These are phyloP conservation scores for Sporothrix inflata DNA, from an alignment of 2,329 filamentous ascomycete species.

Conservation along the genomic window DNA sequence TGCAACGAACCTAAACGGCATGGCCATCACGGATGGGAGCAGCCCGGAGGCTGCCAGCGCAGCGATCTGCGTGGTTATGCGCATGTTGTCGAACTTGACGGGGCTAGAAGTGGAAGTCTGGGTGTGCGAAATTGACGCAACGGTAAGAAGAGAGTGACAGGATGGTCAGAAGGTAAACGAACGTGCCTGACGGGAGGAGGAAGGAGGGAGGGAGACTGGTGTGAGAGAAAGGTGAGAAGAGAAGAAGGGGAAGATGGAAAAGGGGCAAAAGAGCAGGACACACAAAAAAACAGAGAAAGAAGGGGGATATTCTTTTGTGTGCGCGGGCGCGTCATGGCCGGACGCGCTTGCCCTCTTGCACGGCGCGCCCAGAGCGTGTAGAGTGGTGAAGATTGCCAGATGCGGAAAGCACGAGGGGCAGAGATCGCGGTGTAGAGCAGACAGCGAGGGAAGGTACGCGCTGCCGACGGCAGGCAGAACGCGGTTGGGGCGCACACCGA, in stretches of 20 bases:
- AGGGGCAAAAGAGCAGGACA: not conserved
- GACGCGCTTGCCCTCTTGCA: not conserved
- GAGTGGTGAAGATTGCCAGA: not conserved
- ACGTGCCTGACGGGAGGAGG: not conserved
- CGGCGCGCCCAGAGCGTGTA: not conserved
- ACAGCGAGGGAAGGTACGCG: slow-evolving; percentile 18
- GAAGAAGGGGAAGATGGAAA: not conserved
- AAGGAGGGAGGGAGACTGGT: not conserved
- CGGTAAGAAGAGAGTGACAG: not conserved
- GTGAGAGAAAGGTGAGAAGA: not conserved
- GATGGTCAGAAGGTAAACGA: not conserved
- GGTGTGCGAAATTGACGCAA: too few species aligned
- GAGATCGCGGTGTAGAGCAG: not conserved
- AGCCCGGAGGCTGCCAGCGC: not conserved
- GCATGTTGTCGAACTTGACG: slow-evolving; percentile 21
- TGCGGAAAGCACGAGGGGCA: slow-evolving; percentile 9
- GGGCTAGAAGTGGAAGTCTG: too few species aligned
- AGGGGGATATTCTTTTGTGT: not conserved
- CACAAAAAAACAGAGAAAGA: not conserved
- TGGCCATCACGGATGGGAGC: not conserved
- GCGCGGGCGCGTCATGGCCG: not conserved
- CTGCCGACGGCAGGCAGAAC: not conserved
- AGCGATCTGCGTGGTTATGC: not conserved
- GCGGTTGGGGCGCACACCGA: not conserved
- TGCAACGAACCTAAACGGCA: slow-evolving; percentile 15